phyloP scores from a whole-genome alignment of 139 green algal genomes.

The Tetraselmis striata region DNA sequence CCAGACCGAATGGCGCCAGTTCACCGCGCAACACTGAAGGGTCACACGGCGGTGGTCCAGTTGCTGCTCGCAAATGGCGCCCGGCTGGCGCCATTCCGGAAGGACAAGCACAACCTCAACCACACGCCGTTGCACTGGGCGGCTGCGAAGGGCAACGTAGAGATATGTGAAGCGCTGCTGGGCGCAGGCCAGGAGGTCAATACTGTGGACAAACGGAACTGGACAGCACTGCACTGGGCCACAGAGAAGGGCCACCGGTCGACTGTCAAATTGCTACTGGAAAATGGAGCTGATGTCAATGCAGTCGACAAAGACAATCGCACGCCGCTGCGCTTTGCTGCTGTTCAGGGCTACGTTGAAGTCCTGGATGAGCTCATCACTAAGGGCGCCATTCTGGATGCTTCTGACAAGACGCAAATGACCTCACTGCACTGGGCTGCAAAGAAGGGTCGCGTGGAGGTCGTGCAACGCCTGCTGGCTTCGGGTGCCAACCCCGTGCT shows the following conservation, averaged over 20 bases:
- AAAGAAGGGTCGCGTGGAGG: neutral
- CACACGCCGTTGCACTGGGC: neutral
- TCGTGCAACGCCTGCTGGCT: neutral
- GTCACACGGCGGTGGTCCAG: neutral
- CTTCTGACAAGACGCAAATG: neutral
- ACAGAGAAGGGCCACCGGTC: neutral
- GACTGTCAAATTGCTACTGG: neutral
- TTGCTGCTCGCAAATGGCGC: neutral
- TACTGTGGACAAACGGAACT: neutral
- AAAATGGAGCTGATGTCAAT: neutral
- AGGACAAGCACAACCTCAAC: neutral
- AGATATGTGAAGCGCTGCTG: neutral
- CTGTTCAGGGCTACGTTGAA: neutral
- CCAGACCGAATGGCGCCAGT: neutral
- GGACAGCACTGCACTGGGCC: neutral
- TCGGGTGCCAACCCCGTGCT: neutral
- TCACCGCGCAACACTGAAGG: neutral
- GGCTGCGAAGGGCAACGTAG: neutral
- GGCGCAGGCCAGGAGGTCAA: neutral
- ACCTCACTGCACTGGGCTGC: neutral
- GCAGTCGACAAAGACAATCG: neutral
- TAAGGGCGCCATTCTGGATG: neutral
- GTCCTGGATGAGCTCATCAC: neutral
- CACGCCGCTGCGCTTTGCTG: neutral
- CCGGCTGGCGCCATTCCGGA: neutral